These are phyloP conservation scores for Pichia pseudocactophila DNA, from an alignment of 805 yeast species.

Conservation along the genomic window DNA sequence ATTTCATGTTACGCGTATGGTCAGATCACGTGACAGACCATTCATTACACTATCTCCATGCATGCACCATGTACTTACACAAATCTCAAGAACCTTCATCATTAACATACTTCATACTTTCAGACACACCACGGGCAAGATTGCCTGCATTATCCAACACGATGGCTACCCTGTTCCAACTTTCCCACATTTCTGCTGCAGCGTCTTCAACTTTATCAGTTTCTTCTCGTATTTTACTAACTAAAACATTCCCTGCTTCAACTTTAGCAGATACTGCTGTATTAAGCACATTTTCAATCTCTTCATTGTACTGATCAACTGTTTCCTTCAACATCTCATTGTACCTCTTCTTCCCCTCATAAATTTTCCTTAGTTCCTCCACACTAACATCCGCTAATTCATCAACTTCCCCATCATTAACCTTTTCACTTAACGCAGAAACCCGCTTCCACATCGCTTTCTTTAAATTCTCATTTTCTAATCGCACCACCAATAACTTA, in stretches of 20 bases:
- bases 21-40: no score
- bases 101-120: background rate
- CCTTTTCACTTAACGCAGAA: slow-evolving; percentile 4
- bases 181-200: slow-evolving; percentile 4
- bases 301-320: slow-evolving; percentile 1
- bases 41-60: no score
- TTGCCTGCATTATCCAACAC: background rate
- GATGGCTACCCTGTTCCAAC: slow-evolving; percentile 2
- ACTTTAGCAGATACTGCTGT: slow-evolving; percentile 1
- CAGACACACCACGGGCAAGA: background rate
- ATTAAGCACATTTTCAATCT: background rate
- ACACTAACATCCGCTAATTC: background rate
- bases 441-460: slow-evolving; percentile 21
- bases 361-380: background rate
- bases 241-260: background rate
- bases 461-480: slow-evolving; percentile 18
- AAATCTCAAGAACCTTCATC: background rate
- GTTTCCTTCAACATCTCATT: background rate
- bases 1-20: no score
- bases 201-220: background rate
- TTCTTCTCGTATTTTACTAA: background rate
- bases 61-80: no score
- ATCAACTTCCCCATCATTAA: background rate
- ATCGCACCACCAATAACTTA: slow-evolving; percentile 14
- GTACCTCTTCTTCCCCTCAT: background rate